Evolutionary conservation across 768 basidiomycete genomes (phyloP).

Genomic region (Amanita fuliginea): DNA sequence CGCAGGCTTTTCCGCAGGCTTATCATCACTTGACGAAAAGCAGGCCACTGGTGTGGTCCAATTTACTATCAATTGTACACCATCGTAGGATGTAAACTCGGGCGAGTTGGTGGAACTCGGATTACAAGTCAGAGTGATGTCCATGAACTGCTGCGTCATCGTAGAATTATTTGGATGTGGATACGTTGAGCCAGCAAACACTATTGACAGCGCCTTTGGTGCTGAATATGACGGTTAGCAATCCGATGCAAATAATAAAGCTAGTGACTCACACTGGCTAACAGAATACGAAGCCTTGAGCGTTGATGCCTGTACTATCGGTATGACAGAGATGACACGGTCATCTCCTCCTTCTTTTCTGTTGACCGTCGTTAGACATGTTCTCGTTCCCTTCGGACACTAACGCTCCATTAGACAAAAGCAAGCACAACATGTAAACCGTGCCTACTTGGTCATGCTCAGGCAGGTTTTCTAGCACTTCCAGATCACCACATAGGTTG

Average conservation of each 20-base stretch:
- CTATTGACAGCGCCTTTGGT: slow-evolving; percentile 41
- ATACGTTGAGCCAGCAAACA: slow-evolving; percentile 51
- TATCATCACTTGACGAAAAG: slow-evolving; percentile 18
- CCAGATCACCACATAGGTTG: slow-evolving; percentile 56
- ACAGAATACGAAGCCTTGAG: slow-evolving; percentile 19
- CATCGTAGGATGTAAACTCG: slow-evolving; percentile 49
- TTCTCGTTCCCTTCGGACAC: slow-evolving; percentile 62
- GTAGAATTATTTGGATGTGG: slow-evolving; percentile 35
- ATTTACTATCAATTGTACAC: slow-evolving; percentile 38
- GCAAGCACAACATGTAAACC: slow-evolving; percentile 12
- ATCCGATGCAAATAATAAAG: slow-evolving; percentile 5
- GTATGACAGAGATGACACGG: slow-evolving; percentile 63
- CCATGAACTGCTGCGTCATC: slow-evolving; percentile 45
- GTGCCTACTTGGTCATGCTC: slow-evolving; percentile 54
- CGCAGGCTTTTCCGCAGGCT: slow-evolving; percentile 10
- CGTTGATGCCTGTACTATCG: slow-evolving; percentile 40
- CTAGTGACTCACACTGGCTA: slow-evolving; percentile 24
- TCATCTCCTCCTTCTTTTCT: slow-evolving; percentile 41
- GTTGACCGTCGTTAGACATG: slow-evolving; percentile 64
- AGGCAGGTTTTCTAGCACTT: slow-evolving; percentile 29
- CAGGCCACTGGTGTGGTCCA: slow-evolving; percentile 62
- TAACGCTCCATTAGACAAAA: slow-evolving; percentile 17
- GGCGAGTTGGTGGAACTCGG: slow-evolving; percentile 30
- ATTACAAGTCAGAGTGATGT: slow-evolving; percentile 51
- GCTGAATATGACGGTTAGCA: slow-evolving; percentile 22